phyloP scores from a whole-genome alignment of 768 basidiomycete species.

The Cystobasidium ongulense region DNA sequence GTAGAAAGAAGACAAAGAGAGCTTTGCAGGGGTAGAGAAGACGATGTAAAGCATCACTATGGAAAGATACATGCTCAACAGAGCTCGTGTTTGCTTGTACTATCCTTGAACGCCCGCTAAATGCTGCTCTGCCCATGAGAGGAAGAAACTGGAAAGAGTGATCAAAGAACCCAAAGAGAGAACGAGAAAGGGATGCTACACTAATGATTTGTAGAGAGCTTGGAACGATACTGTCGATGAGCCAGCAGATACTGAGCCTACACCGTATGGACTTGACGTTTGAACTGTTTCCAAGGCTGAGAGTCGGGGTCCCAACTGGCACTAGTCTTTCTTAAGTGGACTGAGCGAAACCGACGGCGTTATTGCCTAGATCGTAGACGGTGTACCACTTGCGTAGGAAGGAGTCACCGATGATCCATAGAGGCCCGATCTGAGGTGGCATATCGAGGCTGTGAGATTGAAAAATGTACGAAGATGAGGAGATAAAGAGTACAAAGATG shows the following conservation, averaged over 20 bases:
- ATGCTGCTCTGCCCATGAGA: too few species aligned
- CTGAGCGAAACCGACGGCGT: constrained; percentile 77
- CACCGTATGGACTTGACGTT: background rate
- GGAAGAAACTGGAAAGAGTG: background rate
- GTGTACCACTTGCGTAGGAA: constrained; percentile 72
- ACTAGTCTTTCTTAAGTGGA: constrained; percentile 29
- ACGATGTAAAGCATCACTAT: too few species aligned
- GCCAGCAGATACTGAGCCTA: background rate
- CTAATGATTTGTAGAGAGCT: background rate
- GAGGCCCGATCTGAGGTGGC: constrained; percentile 35
- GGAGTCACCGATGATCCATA: constrained; percentile 54
- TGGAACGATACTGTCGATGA: background rate
- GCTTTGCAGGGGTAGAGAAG: too few species aligned
- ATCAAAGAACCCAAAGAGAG: background rate
- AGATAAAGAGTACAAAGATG: background rate
- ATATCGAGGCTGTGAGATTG: constrained; percentile 1
- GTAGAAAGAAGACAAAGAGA: too few species aligned
- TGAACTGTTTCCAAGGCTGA: background rate
- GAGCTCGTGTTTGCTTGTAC: too few species aligned
- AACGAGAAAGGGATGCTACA: background rate
- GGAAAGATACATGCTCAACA: too few species aligned
- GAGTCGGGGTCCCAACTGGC: too few species aligned
- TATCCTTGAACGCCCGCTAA: too few species aligned
- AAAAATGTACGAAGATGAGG: background rate
- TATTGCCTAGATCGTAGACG: constrained; percentile 67